phyloP scores from a whole-genome alignment of 2,329 filamentous ascomycete genomes.

The Boeremia exigua region DNA sequence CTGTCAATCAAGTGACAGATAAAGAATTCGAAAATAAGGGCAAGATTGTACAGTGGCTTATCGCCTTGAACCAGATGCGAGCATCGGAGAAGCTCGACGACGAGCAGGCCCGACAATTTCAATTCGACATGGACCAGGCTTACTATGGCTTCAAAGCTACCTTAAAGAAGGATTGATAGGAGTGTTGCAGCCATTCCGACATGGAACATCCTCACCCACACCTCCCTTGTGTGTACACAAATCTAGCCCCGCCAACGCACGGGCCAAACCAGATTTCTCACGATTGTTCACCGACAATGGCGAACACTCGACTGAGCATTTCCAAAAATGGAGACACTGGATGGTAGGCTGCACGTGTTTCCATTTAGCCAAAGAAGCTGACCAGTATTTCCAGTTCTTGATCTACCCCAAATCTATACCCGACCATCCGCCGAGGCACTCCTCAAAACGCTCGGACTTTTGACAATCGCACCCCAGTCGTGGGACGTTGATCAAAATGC shows the following conservation, averaged over 20 bases:
- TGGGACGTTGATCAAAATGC: constrained; percentile 63
- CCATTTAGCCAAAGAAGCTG: constrained; percentile 10
- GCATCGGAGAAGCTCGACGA: constrained; percentile 89
- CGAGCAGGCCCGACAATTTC: constrained; percentile 84
- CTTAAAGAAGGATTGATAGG: constrained; percentile 55
- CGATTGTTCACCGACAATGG: constrained; percentile 2
- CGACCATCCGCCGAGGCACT: constrained; percentile 72
- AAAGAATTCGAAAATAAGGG: constrained; percentile 92
- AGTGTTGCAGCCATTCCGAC: neutral
- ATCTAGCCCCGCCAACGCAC: constrained; percentile 26
- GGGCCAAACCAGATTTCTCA: constrained; percentile 22
- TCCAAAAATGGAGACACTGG: constrained; percentile 34
- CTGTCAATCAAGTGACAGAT: constrained; percentile 95
- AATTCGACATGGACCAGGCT: constrained; percentile 91
- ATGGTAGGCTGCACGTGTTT: constrained; percentile 30
- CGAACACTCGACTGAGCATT: neutral
- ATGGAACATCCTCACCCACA: neutral
- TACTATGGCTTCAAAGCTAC: constrained; percentile 92
- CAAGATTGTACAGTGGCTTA: constrained; percentile 99
- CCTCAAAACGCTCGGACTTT: constrained; percentile 67
- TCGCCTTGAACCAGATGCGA: constrained; percentile 96
- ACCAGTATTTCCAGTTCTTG: constrained; percentile 60
- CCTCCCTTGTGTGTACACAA: neutral
- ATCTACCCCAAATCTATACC: constrained; percentile 84
- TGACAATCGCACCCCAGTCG: constrained; percentile 71